Percentiles rank a stretch among this genome's conserved stretches.
Evolutionary conservation across 176 grass and related monocot species (phyloP).

Genomic region (Otatea glauca): DNA sequence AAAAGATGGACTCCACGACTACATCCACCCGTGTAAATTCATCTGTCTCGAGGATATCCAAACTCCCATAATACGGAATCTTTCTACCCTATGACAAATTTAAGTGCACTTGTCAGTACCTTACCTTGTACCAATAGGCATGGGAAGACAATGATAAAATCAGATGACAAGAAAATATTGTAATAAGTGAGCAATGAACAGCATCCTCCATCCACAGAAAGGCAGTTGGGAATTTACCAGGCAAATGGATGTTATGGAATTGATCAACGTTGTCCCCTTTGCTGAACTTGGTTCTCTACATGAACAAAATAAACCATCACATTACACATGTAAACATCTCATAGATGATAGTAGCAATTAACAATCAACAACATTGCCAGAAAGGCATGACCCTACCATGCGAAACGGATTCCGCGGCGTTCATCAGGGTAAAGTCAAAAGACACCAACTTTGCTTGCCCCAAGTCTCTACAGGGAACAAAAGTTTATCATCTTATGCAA

Average conservation of each 20-base stretch:
- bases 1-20: background rate
- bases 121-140: background rate
- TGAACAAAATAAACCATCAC: background rate
- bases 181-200: background rate
- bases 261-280: background rate
- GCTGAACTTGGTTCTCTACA: conserved; percentile 8
- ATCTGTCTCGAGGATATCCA: background rate
- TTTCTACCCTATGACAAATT: background rate
- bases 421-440: conserved; percentile 11
- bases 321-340: background rate
- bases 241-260: background rate
- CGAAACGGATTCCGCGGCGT: background rate
- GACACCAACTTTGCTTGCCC: conserved; percentile 7
- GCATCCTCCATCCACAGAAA: background rate
- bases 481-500: background rate
- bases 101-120: background rate
- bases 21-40: background rate
- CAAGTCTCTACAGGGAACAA: conserved; percentile 11
- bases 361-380: background rate
- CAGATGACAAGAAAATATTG: background rate
- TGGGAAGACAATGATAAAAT: background rate
- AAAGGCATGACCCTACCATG: background rate
- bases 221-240: conserved; percentile 31
- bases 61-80: background rate
- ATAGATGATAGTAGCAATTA: background rate